Evolutionary conservation across 1,284 basidiomycete genomes (phyloP), one percentile per base, ranked within the genome.

Genomic region (Athelia sp.): DNA sequence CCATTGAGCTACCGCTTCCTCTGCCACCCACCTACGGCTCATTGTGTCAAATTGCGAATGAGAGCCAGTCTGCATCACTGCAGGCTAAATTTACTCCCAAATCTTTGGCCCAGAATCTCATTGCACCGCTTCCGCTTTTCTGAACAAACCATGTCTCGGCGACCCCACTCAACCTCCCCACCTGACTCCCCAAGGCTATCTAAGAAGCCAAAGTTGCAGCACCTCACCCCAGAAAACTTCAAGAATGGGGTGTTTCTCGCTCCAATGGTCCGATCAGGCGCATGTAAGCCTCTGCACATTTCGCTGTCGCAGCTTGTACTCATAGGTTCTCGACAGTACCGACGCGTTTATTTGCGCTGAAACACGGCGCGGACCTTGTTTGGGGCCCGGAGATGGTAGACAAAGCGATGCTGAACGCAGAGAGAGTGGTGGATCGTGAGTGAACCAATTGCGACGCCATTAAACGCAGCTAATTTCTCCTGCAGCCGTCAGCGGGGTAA

Each of bases 371-470:
- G 2, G 85, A 87, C 14, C 76, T 99, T 3, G 96, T 99, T 1
- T 99, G 97, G 97, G 87, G 91, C 10, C 97, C 96, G 0, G 97
- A 99, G 64, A 89, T 93, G 43, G 89, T 99, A 4, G 97, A 99
- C 70, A 93, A 90, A 67, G 97, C 97, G 13, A 94, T 99, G 51
- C 76, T 99, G 43, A 91, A 95, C 50, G 73, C 90, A 0, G 79
- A 85, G 56, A 78, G 96, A 49, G 79, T 75, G 19, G 92, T 98
- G 13, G 84, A 98, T 74, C 82, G 93, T 91, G 61, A 63, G 89
- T 76, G 22, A 40, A 31, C 43, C 52, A 43, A 43, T 46, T 47
- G 36, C 15, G 13, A 13, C 4, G 13, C 4, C 4, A 4, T 13
- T 13, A 29, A 29, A 29, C 13, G n/a, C 26, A 13, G 26, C 26